A percentile compares a stretch with the other conserved stretches of the same genome.
Conservation (phyloP, 345 rosid species). For the Sonneratia alba region DNA sequence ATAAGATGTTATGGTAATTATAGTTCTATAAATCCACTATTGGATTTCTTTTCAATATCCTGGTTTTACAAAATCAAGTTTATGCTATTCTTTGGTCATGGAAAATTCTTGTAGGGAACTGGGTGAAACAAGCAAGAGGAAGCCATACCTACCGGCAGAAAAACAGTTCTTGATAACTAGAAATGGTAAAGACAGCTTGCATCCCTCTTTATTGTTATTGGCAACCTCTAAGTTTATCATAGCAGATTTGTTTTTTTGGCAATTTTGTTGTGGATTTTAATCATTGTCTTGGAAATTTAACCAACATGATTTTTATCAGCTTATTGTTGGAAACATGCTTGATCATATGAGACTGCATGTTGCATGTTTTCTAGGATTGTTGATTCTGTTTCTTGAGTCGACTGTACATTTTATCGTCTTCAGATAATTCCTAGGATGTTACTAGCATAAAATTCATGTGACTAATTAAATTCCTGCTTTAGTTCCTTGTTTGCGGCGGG, state of each 20-base stretch:
- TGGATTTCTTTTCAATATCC: background rate
- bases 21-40: background rate
- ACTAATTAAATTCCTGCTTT: background rate
- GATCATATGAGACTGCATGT: background rate
- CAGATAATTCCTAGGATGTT: background rate
- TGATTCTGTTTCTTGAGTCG: background rate
- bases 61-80: background rate
- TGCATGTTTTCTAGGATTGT: background rate
- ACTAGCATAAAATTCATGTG: background rate
- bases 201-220: background rate
- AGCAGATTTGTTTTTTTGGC: background rate
- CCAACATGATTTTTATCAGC: background rate
- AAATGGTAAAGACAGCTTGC: slow-evolving; percentile 46
- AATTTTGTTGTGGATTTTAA: background rate
- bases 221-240: background rate
- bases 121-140: slow-evolving; percentile 87
- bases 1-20: background rate
- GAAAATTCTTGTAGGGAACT: slow-evolving; percentile 59
- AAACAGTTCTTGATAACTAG: slow-evolving; percentile 95
- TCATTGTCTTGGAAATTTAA: background rate
- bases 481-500: slow-evolving; percentile 94
- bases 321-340: background rate
- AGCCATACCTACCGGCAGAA: slow-evolving; percentile 70
- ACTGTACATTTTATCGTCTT: background rate
- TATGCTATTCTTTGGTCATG: background rate